These are phyloP conservation scores for Apophysomyces elegans DNA, from an alignment of 371 early-diverging fungal species.

Conservation along the genomic window DNA sequence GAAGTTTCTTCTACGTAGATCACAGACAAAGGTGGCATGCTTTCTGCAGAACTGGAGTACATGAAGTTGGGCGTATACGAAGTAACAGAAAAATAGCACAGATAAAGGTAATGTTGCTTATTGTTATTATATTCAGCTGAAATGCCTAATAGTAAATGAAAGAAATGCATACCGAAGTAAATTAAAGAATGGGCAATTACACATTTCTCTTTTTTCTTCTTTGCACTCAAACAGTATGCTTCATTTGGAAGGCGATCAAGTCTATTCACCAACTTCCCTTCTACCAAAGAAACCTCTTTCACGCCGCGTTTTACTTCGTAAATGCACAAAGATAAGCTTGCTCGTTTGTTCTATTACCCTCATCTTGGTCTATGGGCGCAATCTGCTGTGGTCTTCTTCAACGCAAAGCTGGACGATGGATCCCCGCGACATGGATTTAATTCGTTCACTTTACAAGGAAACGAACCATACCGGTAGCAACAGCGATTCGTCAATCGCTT, in stretches of 20 bases:
- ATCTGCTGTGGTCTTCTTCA: slow-evolving; percentile 14
- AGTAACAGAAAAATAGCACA: no score
- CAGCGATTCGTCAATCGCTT: no score
- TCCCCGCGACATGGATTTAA: slow-evolving; percentile 14
- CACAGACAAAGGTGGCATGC: no score
- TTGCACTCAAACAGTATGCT: slow-evolving; percentile 7
- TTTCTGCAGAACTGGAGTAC: no score
- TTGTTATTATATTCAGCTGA: no score
- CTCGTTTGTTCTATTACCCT: slow-evolving; percentile 8
- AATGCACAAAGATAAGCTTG: slow-evolving; percentile 11
- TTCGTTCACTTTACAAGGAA: slow-evolving; percentile 11
- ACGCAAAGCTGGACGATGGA: slow-evolving; percentile 13
- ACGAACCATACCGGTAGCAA: background rate
- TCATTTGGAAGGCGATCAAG: slow-evolving; percentile 15
- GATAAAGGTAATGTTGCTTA: no score
- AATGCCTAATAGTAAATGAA: background rate
- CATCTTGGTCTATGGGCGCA: slow-evolving; percentile 15
- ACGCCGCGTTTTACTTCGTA: slow-evolving; percentile 19
- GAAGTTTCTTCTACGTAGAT: no score
- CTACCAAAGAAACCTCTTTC: background rate
- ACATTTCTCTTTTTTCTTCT: slow-evolving; percentile 2
- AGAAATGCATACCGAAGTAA: background rate
- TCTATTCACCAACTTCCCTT: background rate
- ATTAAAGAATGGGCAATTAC: background rate
- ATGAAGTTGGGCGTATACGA: no score